phyloP scores from a whole-genome alignment of 1,284 basidiomycete species.

The Trichosporon asahii region DNA sequence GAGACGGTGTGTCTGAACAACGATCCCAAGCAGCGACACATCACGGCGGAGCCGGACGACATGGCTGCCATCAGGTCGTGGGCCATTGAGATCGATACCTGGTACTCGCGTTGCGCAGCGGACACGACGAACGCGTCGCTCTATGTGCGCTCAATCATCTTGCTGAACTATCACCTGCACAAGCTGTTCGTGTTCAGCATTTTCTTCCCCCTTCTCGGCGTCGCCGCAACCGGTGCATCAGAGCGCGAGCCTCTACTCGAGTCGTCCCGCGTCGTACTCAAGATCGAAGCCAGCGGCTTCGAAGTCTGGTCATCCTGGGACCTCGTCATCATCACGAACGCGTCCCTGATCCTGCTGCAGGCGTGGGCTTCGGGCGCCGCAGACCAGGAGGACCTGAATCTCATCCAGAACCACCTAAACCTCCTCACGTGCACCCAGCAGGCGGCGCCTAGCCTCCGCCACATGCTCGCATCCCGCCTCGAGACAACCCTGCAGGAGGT shows the following conservation, averaged over 20 bases:
- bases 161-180: conserved; percentile 31
- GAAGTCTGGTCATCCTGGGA: conserved; percentile 31
- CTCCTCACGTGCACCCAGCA: conserved; percentile 25
- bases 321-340: conserved; percentile 28
- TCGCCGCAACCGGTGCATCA: conserved; percentile 13
- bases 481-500: conserved; percentile 25
- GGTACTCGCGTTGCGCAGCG: conserved; percentile 18
- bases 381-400: conserved; percentile 21
- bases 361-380: conserved; percentile 23
- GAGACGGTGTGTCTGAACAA: conserved; percentile 21
- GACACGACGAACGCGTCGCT: conserved; percentile 17
- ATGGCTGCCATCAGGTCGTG: conserved; percentile 23
- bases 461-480: conserved; percentile 23
- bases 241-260: conserved; percentile 24
- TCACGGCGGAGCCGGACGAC: conserved; percentile 20
- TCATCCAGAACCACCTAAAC: conserved; percentile 29
- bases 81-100: conserved; percentile 27
- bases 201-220: conserved; percentile 24
- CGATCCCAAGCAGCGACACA: not conserved
- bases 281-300: conserved; percentile 24
- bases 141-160: conserved; percentile 23
- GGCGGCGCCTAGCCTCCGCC: conserved; percentile 23
- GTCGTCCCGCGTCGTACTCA: conserved; percentile 25
- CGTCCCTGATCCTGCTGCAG: conserved; percentile 23
- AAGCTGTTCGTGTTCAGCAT: conserved; percentile 29